Evolutionary conservation across 2,329 filamentous ascomycete species (phyloP), one percentile per base, ranked within the genome.

Genomic region (Leptographium procerum): DNA sequence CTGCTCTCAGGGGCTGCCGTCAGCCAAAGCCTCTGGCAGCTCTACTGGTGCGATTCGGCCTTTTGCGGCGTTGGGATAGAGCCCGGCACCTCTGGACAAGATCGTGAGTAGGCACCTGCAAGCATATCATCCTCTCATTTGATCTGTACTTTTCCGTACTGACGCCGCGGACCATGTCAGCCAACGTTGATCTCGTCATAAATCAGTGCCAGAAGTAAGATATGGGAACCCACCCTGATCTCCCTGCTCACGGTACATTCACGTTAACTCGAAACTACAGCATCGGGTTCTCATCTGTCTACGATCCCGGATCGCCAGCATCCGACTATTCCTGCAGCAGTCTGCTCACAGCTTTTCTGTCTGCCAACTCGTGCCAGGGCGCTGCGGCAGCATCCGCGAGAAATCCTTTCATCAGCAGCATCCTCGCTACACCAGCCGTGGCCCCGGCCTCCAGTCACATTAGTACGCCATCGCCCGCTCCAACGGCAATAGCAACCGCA

Each of bases 21-120:
- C 34, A 64, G 66, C 55, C 64, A 65, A 29, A 64, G 69, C 48
- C 70, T 81, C 13, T 74, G 72, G 70, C 65, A 69, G 47, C 68
- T 81, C 26, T 82, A 82, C 65, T 77, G 77, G 66, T 81, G 79
- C 66, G 77, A 81, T 64, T 71, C 73, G 54, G 72, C 70, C 55
- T 71, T 71, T 54, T 82, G 79, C 64, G 79, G 78, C 31, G 76
- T 81, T 51, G 68, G 71, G 60, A 71, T 71, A 50, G 61, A 63
- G 54, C 56, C 34, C 13, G 64, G 61, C 47, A 65, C 64, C 8
- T 59, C 64, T 16, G 65, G 65, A 7, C 71, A 76, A 66, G 77
- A 79, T 65, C 78, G 79, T 77, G 65, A 71, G 75, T 74, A 33
- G 13, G 3, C 14, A 9, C 4, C 9, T 24, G 11, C 33, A 10